Conservation (phyloP, 1,139 yeast species). For the Yamadazyma triangularis region DNA sequence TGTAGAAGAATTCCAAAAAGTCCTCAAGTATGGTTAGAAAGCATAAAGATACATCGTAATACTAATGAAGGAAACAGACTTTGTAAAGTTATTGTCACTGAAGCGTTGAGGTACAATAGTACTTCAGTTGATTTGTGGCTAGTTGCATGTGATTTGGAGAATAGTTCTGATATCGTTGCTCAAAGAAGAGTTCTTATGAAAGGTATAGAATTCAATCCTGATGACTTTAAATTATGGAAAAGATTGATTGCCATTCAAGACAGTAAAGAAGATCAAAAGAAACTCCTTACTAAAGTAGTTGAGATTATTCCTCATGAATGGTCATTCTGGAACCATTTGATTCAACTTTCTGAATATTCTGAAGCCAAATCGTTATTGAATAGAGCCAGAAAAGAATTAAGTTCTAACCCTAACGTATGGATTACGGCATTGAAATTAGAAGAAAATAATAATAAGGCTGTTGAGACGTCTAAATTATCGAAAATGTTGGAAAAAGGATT, state of each 20-base stretch:
- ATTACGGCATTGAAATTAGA: slow-evolving; percentile 67
- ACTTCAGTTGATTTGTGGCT: slow-evolving; percentile 67
- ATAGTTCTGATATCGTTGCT: slow-evolving; percentile 36
- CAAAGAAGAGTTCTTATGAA: slow-evolving; percentile 57
- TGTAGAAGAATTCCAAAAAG: slow-evolving; percentile 62
- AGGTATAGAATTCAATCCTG: slow-evolving; percentile 53
- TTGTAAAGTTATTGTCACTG: slow-evolving; percentile 56
- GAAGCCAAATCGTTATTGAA: slow-evolving; percentile 55
- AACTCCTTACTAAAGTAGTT: slow-evolving; percentile 62
- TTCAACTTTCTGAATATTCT: slow-evolving; percentile 39
- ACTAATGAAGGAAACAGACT: slow-evolving; percentile 35
- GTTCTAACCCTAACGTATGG: slow-evolving; percentile 60
- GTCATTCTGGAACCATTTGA: slow-evolving; percentile 56
- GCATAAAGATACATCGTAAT: slow-evolving; percentile 56
- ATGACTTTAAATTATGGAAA: slow-evolving; percentile 48
- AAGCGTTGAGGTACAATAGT: slow-evolving; percentile 58
- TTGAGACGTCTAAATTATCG: slow-evolving; percentile 31
- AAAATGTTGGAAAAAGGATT: slow-evolving; percentile 53
- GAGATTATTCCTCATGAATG: slow-evolving; percentile 64
- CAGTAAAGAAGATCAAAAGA: slow-evolving; percentile 39
- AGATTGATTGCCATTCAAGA: slow-evolving; percentile 49
- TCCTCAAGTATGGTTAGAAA: slow-evolving; percentile 83
- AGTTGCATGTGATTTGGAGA: slow-evolving; percentile 63
- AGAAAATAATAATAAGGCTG: slow-evolving; percentile 42
- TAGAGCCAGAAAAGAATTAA: slow-evolving; percentile 53